A percentile compares a stretch with the other conserved stretches of the same genome.
Evolutionary conservation across 352 stramenopile species (phyloP).

Genomic region (Phytophthora macrochlamydospora): DNA sequence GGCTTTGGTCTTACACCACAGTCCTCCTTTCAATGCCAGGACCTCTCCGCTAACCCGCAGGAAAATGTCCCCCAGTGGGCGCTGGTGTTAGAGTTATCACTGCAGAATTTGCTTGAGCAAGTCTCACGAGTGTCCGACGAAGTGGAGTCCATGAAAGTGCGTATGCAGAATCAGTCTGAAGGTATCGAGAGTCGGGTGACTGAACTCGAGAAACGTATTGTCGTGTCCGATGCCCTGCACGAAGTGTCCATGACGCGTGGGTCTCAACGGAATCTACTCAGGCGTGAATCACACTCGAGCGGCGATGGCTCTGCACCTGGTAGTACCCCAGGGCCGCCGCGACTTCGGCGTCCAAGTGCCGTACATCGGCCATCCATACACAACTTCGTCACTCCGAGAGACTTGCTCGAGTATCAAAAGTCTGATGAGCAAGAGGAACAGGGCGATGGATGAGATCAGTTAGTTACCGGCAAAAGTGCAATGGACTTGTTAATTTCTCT

Average conservation of each 20-base stretch:
- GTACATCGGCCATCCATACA: constrained; percentile 53
- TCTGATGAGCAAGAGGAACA: constrained; percentile 17
- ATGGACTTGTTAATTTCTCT: constrained; percentile 14
- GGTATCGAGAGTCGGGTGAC: constrained; percentile 39
- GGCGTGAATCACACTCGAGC: constrained; percentile 14
- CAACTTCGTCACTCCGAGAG: constrained; percentile 61
- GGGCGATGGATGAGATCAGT: constrained; percentile 18
- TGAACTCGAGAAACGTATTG: constrained; percentile 53
- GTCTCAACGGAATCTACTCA: constrained; percentile 22
- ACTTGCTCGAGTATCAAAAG: constrained; percentile 65
- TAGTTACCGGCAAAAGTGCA: neutral
- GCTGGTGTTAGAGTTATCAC: constrained; percentile 49
- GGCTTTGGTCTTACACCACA: neutral
- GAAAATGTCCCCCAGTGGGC: constrained; percentile 52
- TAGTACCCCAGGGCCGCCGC: constrained; percentile 2
- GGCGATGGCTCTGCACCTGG: constrained; percentile 13
- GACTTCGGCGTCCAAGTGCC: constrained; percentile 10
- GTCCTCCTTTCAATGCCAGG: neutral
- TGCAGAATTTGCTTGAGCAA: constrained; percentile 61
- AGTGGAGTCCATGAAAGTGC: constrained; percentile 51
- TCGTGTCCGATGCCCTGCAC: constrained; percentile 53
- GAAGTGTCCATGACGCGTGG: constrained; percentile 43
- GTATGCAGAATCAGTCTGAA: constrained; percentile 53
- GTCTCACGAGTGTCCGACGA: constrained; percentile 59
- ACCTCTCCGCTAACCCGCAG: neutral